Conservation (phyloP, 2,329 filamentous ascomycete genomes). For the Didymella lethalis region DNA sequence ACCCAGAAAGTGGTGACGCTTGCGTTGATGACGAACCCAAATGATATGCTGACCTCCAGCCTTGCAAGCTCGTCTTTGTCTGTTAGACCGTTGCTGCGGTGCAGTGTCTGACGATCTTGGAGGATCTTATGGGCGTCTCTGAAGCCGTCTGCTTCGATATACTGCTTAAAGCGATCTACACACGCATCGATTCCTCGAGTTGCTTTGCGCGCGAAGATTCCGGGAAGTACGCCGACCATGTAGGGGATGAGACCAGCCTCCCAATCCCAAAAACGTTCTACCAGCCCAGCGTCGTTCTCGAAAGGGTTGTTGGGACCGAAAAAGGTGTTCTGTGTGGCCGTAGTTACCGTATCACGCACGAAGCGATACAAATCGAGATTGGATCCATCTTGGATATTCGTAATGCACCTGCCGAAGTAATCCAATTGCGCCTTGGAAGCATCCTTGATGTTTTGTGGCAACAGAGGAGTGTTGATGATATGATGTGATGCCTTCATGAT, state of each 20-base stretch:
- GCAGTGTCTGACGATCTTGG: conserved; percentile 31
- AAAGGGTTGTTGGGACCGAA: conserved; percentile 58
- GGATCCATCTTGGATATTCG: conserved; percentile 29
- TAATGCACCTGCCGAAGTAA: conserved; percentile 42
- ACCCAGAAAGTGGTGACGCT: conserved; percentile 57
- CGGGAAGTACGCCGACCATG: conserved; percentile 46
- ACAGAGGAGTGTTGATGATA: conserved; percentile 47
- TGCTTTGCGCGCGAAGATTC: conserved; percentile 50
- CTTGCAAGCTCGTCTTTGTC: conserved; percentile 24
- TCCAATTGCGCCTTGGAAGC: conserved; percentile 51
- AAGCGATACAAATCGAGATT: conserved; percentile 53
- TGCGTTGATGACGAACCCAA: conserved; percentile 55
- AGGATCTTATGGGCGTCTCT: conserved; percentile 36
- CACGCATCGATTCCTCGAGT: conserved; percentile 48
- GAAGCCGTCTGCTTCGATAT: conserved; percentile 34
- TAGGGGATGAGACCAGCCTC: conserved; percentile 47
- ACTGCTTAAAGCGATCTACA: conserved; percentile 38
- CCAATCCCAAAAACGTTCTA: conserved; percentile 56
- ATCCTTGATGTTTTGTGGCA: conserved; percentile 38
- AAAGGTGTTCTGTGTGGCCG: conserved; percentile 53
- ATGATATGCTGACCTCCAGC: conserved; percentile 35
- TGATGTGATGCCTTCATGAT: conserved; percentile 42
- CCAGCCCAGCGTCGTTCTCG: conserved; percentile 42
- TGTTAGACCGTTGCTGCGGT: conserved; percentile 29
- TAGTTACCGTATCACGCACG: conserved; percentile 32